Percentiles rank a stretch among this genome's conserved stretches.
Evolutionary conservation across 2,329 filamentous ascomycete genomes (phyloP).

Genomic region (Penicillium verrucosum): DNA sequence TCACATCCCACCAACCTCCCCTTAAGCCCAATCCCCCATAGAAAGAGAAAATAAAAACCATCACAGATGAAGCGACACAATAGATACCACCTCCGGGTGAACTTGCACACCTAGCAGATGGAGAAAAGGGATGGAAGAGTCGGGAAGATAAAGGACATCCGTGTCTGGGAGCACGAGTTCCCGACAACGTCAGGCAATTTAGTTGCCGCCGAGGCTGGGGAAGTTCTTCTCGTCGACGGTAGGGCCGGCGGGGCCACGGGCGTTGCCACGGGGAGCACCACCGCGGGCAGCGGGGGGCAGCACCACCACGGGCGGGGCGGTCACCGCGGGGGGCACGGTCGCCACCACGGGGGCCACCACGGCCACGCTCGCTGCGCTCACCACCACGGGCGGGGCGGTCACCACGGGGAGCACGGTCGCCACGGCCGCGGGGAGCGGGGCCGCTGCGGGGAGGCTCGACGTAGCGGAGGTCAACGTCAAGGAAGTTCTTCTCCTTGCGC

Average conservation of each 20-base stretch:
- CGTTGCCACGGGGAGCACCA: conserved; percentile 31
- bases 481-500: conserved; percentile 83
- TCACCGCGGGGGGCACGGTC: conserved; percentile 21
- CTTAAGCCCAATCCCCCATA: neutral
- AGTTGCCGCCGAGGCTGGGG: conserved; percentile 44
- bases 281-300: conserved; percentile 49
- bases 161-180: conserved; percentile 7
- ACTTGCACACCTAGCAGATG: conserved; percentile 8
- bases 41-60: conserved; percentile 8
- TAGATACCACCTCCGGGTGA: conserved; percentile 6
- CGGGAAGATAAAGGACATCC: neutral
- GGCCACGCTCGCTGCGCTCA: conserved; percentile 17
- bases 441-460: conserved; percentile 63
- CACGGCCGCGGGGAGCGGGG: conserved; percentile 48
- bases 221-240: conserved; percentile 48
- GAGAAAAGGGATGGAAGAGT: conserved; percentile 5
- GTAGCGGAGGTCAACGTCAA: conserved; percentile 85
- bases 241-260: conserved; percentile 24
- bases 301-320: conserved; percentile 32
- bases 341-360: conserved; percentile 24
- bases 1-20: neutral
- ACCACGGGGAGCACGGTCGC: conserved; percentile 43
- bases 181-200: conserved; percentile 17
- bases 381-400: conserved; percentile 45
- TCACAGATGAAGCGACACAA: conserved; percentile 8